Evolutionary conservation across 108 stramenopile species (phyloP), one percentile per base, ranked within the genome.

Genomic region (Conticribra guillardii): DNA sequence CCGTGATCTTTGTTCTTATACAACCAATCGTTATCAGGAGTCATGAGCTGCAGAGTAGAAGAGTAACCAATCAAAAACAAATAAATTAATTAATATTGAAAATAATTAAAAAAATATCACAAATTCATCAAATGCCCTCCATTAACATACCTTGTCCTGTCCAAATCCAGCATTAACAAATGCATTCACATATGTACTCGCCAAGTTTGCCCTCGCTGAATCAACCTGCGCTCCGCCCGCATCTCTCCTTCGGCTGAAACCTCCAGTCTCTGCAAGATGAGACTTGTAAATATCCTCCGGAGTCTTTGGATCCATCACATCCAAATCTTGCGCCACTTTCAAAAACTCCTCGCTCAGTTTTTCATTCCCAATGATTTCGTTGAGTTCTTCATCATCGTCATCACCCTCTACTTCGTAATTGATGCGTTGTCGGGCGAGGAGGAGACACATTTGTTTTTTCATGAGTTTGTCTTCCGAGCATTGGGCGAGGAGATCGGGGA

Each of bases 1-100:
- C 98, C 98, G 74, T 98, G 97, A 77, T 97, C 98, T 78, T 99
- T 99, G 87, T 99, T 99, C 87, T 96, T 96, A 81, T 96, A 96
- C 21, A 96, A 84, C 95, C 95, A 96, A 57, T 92, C 92, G 51
- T 87, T 91, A 69, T 94, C 92, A 8, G 94, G 87, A 18, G 90
- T 92, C 92, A 96, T 96, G 57, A 93, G 81, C 66, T 73, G 46
- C n/a, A n/a, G n/a, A n/a, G n/a, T n/a, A 22, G 33, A 37, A 26
- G 15, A 26, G 18, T 21, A 4, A 52, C 30, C 14, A n/a, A 31
- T 31, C 24, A 1, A 1, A 67, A 28, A 44, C n/a, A 60, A 58
- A 48, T 28, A 27, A 5, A 58, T 11, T 1, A 44, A 28, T 0
- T 22, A 26, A 32, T 3, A 48, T 26, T 8, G 51, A 0, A 15